A percentile compares a stretch with the other conserved stretches of the same genome.
Evolutionary conservation across 2,329 filamentous ascomycete genomes (phyloP).

Genomic region (Aspergillus candidus): DNA sequence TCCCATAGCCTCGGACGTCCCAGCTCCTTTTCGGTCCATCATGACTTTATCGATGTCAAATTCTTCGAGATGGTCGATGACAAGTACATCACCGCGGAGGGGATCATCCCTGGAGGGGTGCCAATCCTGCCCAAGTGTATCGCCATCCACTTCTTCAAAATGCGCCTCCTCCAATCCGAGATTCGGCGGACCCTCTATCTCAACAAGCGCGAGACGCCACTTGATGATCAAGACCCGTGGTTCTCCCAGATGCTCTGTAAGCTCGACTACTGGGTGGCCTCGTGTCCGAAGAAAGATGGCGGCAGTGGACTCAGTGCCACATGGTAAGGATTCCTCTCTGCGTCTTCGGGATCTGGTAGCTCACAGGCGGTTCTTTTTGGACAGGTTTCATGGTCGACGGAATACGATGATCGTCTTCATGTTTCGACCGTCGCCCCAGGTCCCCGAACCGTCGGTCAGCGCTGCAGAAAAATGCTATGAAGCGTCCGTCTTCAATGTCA

Average conservation of each 20-base stretch:
- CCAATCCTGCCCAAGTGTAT: slow-evolving; percentile 78
- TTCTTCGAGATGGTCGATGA: slow-evolving; percentile 83
- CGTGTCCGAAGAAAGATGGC: slow-evolving; percentile 64
- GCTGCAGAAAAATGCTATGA: slow-evolving; percentile 79
- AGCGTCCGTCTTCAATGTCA: slow-evolving; percentile 73
- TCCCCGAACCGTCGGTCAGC: slow-evolving; percentile 73
- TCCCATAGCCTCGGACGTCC: slow-evolving; percentile 84
- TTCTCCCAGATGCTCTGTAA: slow-evolving; percentile 73
- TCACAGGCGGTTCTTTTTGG: slow-evolving; percentile 5
- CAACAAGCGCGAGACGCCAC: slow-evolving; percentile 69
- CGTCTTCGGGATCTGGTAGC: not conserved
- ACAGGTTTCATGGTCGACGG: slow-evolving; percentile 60
- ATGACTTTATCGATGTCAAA: slow-evolving; percentile 76
- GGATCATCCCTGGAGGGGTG: slow-evolving; percentile 63
- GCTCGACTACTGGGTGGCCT: slow-evolving; percentile 71
- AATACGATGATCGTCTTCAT: slow-evolving; percentile 86
- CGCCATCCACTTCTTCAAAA: slow-evolving; percentile 87
- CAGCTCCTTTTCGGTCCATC: slow-evolving; percentile 72
- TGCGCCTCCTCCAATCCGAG: slow-evolving; percentile 81
- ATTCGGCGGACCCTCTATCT: slow-evolving; percentile 82
- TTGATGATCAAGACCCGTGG: slow-evolving; percentile 78
- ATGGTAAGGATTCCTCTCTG: slow-evolving; percentile 56
- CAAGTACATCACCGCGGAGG: slow-evolving; percentile 69
- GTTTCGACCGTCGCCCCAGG: slow-evolving; percentile 84
- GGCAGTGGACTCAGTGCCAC: slow-evolving; percentile 67